These are phyloP conservation scores for Hebeloma cylindrosporum DNA, from an alignment of 768 basidiomycete species.

Conservation along the genomic window DNA sequence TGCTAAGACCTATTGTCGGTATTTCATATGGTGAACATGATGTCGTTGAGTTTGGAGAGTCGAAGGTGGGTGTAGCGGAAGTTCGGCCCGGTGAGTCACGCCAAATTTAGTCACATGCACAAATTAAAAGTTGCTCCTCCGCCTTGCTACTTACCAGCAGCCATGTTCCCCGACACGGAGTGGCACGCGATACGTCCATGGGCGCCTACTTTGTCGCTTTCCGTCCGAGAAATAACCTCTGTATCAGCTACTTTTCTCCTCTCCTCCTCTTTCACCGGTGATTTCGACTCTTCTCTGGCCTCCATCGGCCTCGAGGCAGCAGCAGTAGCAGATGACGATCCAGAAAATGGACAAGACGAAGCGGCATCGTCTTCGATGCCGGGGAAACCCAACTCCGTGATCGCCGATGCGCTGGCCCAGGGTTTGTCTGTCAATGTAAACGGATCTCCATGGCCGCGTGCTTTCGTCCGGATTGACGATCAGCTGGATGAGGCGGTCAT, in stretches of 20 bases:
- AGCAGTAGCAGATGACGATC: constrained; percentile 30
- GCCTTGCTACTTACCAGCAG: too few species aligned
- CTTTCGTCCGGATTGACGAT: constrained; percentile 78
- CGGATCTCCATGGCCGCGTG: constrained; percentile 73
- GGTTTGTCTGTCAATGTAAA: constrained; percentile 83
- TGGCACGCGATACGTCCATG: constrained; percentile 82
- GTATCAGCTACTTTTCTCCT: constrained; percentile 83
- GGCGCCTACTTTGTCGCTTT: constrained; percentile 67
- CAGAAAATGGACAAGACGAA: constrained; percentile 11
- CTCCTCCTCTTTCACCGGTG: constrained; percentile 44
- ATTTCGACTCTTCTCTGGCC: constrained; percentile 42
- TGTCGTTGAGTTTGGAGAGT: too few species aligned
- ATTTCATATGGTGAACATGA: too few species aligned
- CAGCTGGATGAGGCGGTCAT: constrained; percentile 85
- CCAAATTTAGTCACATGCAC: constrained; percentile 6
- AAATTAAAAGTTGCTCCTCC: constrained; percentile 13
- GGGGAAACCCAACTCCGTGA: constrained; percentile 36
- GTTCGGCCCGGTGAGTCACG: too few species aligned
- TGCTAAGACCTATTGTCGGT: too few species aligned
- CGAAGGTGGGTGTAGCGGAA: too few species aligned
- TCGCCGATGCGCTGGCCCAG: constrained; percentile 67
- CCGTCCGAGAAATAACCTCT: constrained; percentile 79
- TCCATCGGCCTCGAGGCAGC: constrained; percentile 39
- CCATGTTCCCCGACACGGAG: constrained; percentile 18
- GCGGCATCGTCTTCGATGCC: constrained; percentile 1